Evolutionary conservation across 2,329 filamentous ascomycete genomes (phyloP), one percentile per base, ranked within the genome.

Genomic region (Trichoderma citrinoviride): DNA sequence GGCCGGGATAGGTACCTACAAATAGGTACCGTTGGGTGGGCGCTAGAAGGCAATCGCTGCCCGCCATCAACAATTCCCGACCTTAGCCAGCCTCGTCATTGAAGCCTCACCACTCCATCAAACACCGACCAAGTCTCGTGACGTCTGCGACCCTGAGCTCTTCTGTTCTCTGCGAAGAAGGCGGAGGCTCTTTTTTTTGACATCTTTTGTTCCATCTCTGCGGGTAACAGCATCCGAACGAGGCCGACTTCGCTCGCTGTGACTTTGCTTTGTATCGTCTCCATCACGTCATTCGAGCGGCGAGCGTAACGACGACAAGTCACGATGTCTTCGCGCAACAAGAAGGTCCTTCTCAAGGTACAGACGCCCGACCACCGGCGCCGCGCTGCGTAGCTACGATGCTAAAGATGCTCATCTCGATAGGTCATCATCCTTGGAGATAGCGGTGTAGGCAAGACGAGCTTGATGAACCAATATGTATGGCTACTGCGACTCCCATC

Each of bases 391-490:
- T 53, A 15, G 41, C 47, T 37, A 63, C 60, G 61, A 61, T 23
- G 29, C 55, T 60, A 21, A 54, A 46, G 17, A 8, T 64, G n/a
- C 46, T 29, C 23, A 3, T 4, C 21, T 21, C n/a, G 29, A 50
- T 47, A 98, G 94, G 93, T 99, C 75, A 99, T 99, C 75, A 98
- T 99, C 81, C 89, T 99, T 72, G 95, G 95, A 73, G 95, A 99
- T 80, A 98, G 94, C 80, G 95, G 95, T 81, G 95, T 99, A 68
- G 95, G 95, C 78, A 99, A 99, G 86, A 99, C 95, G 67, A 97
- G 93, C 80, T 88, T 99, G 87, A 99, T 99, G 95, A 99, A 99
- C 83, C 95, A 99, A 98, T 99, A 98, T 91, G 95, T 98, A 88
- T 91, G 65, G 67, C 68, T 37, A 61, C 62, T 66, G 63, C 66